These are phyloP conservation scores for Leccinum boreale DNA, from an alignment of 768 basidiomycete genomes.

Conservation along the genomic window DNA sequence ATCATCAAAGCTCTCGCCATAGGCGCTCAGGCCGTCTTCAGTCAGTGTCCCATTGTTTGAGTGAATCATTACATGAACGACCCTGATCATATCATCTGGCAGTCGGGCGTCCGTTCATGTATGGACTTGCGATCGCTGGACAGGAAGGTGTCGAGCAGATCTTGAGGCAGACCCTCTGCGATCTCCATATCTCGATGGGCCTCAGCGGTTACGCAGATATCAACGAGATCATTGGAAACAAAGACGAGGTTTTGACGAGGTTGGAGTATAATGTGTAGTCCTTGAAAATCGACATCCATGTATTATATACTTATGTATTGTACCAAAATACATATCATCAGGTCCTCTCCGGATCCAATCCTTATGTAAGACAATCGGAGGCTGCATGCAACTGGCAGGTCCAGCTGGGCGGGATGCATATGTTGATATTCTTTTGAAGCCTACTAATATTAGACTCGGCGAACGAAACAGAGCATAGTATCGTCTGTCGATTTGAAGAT, in stretches of 20 bases:
- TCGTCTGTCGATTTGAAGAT: no score
- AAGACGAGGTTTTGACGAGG: conserved; percentile 25
- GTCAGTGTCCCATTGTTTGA: conserved; percentile 39
- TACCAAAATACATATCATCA: background rate
- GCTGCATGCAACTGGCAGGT: no score
- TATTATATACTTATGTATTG: background rate
- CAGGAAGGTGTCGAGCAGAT: conserved; percentile 76
- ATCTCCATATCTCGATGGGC: conserved; percentile 63
- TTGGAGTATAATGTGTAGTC: conserved; percentile 18
- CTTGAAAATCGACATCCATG: background rate
- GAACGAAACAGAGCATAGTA: no score
- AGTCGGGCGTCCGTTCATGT: conserved; percentile 78
- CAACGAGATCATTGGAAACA: conserved; percentile 61
- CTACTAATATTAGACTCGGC: no score
- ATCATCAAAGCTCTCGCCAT: conserved; percentile 83
- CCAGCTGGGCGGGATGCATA: background rate
- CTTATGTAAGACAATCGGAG: no score
- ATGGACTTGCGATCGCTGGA: conserved; percentile 67
- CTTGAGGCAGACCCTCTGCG: conserved; percentile 61
- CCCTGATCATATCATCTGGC: background rate
- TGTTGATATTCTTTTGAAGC: no score
- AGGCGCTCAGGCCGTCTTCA: conserved; percentile 77
- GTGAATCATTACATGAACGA: background rate
- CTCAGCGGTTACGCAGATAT: conserved; percentile 57
- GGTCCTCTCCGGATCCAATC: no score